These are phyloP conservation scores for Neonectria ditissima DNA, from an alignment of 2,329 filamentous ascomycete genomes.

Conservation along the genomic window DNA sequence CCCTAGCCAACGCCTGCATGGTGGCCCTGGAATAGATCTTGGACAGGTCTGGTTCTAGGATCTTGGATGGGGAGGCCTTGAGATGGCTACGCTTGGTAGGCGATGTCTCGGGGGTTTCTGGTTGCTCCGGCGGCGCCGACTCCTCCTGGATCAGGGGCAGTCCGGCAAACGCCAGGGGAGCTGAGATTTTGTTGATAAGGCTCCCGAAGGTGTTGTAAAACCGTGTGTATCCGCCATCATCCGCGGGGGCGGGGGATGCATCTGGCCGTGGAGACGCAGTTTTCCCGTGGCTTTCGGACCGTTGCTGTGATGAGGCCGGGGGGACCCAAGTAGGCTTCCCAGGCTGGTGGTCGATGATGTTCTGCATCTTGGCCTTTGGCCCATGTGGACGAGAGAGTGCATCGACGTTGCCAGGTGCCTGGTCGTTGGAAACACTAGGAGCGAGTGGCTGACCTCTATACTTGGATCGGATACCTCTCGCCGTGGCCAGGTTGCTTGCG, in stretches of 20 bases:
- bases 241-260: constrained; percentile 38
- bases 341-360: constrained; percentile 64
- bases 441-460: constrained; percentile 75
- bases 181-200: constrained; percentile 88
- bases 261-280: constrained; percentile 45
- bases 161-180: constrained; percentile 91
- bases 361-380: constrained; percentile 66
- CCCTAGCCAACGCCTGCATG: constrained; percentile 80
- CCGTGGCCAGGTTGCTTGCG: constrained; percentile 87
- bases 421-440: constrained; percentile 79
- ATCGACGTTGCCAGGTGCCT: constrained; percentile 77
- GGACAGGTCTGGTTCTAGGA: constrained; percentile 74
- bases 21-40: constrained; percentile 89
- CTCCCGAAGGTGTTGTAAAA: constrained; percentile 95
- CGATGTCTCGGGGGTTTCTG: constrained; percentile 53
- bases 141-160: constrained; percentile 78
- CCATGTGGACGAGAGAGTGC: constrained; percentile 64
- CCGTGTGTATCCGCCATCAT: constrained; percentile 84
- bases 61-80: constrained; percentile 48
- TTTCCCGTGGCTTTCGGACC: constrained; percentile 43
- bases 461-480: constrained; percentile 79
- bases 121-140: constrained; percentile 45
- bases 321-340: constrained; percentile 67
- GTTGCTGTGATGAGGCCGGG: constrained; percentile 48
- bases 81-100: constrained; percentile 53